A percentile compares a stretch with the other conserved stretches of the same genome.
phyloP scores from a whole-genome alignment of 805 yeast species.

The Lipomyces yamadae region DNA sequence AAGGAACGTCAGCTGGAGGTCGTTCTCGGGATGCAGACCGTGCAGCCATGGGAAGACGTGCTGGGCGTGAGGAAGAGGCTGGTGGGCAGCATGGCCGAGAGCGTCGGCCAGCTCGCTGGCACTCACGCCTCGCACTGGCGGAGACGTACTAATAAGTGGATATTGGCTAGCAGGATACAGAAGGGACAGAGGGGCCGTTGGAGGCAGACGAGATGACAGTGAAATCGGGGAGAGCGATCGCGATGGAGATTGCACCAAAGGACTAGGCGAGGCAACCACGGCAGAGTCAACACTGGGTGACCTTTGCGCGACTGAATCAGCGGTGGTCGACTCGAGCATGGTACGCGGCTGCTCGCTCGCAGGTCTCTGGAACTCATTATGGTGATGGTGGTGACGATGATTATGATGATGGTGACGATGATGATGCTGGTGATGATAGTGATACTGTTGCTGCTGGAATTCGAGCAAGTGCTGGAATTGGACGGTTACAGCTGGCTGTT shows the following conservation, averaged over 20 bases:
- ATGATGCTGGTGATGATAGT: neutral
- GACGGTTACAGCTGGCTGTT: neutral
- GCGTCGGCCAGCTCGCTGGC: slow-evolving; percentile 37
- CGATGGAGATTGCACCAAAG: slow-evolving; percentile 1
- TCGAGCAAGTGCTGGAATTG: slow-evolving; percentile 14
- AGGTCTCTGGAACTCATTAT: neutral
- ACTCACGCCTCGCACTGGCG: slow-evolving; percentile 31
- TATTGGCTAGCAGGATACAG: slow-evolving; percentile 27
- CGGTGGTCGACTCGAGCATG: neutral
- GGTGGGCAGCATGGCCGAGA: slow-evolving; percentile 40
- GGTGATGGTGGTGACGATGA: slow-evolving; percentile 1
- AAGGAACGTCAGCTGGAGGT: slow-evolving; percentile 57
- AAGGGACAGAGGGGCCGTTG: slow-evolving; percentile 13
- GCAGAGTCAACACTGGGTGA: slow-evolving; percentile 3
- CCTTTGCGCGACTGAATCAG: neutral
- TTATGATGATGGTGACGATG: slow-evolving; percentile 6
- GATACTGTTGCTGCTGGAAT: slow-evolving; percentile 10
- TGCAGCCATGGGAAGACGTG: slow-evolving; percentile 90
- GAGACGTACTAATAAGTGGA: slow-evolving; percentile 18
- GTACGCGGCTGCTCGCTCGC: neutral
- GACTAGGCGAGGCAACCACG: slow-evolving; percentile 5
- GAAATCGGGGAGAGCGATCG: slow-evolving; percentile 24
- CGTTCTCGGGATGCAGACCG: slow-evolving; percentile 65
- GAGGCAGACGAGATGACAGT: slow-evolving; percentile 9
- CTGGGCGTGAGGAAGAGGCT: slow-evolving; percentile 64